Conservation (phyloP, 305 asterid species). For the Vinca major region DNA sequence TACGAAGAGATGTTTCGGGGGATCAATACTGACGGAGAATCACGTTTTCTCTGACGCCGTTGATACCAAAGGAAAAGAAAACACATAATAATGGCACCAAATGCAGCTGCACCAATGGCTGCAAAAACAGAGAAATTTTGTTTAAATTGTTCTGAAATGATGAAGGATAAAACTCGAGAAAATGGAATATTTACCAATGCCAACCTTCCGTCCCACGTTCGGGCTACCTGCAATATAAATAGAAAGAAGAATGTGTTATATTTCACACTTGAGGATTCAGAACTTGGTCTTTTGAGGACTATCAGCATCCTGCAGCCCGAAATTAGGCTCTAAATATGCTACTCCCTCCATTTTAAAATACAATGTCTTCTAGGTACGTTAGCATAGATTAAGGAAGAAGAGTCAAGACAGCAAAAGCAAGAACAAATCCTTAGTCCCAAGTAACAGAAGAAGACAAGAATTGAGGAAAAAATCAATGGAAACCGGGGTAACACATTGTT, state of each 20-base stretch:
- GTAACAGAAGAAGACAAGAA: no score
- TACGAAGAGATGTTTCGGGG: constrained; percentile 19
- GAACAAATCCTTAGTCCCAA: no score
- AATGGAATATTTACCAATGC: constrained; percentile 32
- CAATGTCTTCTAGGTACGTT: no score
- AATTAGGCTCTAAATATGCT: neutral
- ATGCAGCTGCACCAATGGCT: constrained; percentile 36
- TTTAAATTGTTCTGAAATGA: neutral
- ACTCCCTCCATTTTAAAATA: no score
- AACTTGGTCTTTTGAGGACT: no score
- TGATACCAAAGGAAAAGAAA: constrained; percentile 23
- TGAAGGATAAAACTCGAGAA: neutral
- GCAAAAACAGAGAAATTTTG: constrained; percentile 5
- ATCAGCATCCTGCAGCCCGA: neutral
- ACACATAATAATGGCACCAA: constrained; percentile 22
- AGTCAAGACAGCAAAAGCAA: no score
- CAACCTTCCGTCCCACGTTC: constrained; percentile 26
- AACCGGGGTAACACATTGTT: no score
- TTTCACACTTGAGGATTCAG: neutral
- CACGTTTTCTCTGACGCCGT: constrained; percentile 16
- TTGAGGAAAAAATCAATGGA: no score
- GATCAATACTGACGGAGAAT: constrained; percentile 16
- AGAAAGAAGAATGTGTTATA: constrained; percentile 5
- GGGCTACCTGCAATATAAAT: constrained; percentile 15
- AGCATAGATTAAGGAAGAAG: no score